Evolutionary conservation across 352 stramenopile species (phyloP), one percentile per base, ranked within the genome.

Genomic region (Globisporangium abappressorium): DNA sequence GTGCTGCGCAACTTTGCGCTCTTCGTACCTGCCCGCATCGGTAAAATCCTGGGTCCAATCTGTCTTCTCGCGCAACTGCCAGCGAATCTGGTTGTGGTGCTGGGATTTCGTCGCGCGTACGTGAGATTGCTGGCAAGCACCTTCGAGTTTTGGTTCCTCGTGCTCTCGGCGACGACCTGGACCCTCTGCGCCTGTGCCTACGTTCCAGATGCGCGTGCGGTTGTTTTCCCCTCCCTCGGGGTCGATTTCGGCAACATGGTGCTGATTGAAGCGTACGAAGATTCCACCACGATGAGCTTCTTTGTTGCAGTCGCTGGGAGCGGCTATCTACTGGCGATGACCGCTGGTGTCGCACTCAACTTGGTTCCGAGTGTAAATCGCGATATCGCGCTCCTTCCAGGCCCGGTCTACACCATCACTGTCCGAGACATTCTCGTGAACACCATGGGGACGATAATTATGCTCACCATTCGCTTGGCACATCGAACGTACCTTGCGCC

Each of bases 91-190:
- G 7, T 54, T 24, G 34, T 63, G 57, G 20, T 58, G 11, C 4
- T 59, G 1, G 33, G 41, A 0, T 57, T 47, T 18, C n/a, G 28
- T 4, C 14, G 30, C 47, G 47, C 24, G 49, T 60, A 59, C 47
- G 28, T 60, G n/a, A 28, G 20, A 49, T 12, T 66, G 30, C 61
- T 59, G 15, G 18, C 36, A 8, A 9, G 15, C 5, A 53, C 53
- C 5, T 57, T 66, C 30, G 61, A 66, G 30, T 60, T 66, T 24
- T 58, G 47, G 20, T 34, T 51, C 38, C 18, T 59, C 28, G 20
- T 22, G 30, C 47, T 66, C 11, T 22, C 49, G 2, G 26, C 53
- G 30, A 11, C 30, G n/a, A 18, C 47, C 20, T 60, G 61, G 61
- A 34, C 38, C 47, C n/a, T 53, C 3, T 49, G 46, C n/a, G 30